These are phyloP conservation scores for Eucalyptus curtisii DNA, from an alignment of 345 rosid species.

Conservation along the genomic window DNA sequence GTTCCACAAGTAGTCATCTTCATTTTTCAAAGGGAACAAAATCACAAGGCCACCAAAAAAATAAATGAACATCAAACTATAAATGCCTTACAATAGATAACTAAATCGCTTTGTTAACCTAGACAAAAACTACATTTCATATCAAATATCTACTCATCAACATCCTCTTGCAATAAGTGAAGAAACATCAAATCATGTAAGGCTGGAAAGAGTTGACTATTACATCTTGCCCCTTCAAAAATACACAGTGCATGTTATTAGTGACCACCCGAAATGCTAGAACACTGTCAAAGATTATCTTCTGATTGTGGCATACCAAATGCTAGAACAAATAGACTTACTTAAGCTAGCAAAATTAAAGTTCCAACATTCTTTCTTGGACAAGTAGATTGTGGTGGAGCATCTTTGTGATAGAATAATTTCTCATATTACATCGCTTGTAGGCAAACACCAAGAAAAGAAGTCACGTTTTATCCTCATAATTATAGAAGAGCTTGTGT, in stretches of 20 bases:
- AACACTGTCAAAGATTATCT: background rate
- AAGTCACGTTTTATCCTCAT: background rate
- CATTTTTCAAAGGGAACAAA: no score
- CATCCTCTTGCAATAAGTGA: accelerated
- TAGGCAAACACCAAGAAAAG: background rate
- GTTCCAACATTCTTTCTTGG: background rate
- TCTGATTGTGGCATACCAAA: background rate
- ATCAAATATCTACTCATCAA: no score
- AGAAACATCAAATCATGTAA: no score
- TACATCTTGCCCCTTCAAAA: background rate
- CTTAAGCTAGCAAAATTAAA: background rate
- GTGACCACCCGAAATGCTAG: background rate
- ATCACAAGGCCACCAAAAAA: no score
- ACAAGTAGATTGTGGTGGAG: background rate
- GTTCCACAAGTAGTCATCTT: no score
- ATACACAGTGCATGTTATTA: background rate
- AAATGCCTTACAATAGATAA: no score
- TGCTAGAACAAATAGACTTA: no score
- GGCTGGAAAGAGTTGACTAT: no score
- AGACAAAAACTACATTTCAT: accelerated
- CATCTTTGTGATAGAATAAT: background rate
- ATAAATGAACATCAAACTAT: no score
- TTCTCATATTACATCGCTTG: background rate
- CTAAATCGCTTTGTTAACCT: no score
- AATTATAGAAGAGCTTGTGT: background rate